phyloP scores from a whole-genome alignment of 805 yeast genomes.

The Naumovozyma baii region DNA sequence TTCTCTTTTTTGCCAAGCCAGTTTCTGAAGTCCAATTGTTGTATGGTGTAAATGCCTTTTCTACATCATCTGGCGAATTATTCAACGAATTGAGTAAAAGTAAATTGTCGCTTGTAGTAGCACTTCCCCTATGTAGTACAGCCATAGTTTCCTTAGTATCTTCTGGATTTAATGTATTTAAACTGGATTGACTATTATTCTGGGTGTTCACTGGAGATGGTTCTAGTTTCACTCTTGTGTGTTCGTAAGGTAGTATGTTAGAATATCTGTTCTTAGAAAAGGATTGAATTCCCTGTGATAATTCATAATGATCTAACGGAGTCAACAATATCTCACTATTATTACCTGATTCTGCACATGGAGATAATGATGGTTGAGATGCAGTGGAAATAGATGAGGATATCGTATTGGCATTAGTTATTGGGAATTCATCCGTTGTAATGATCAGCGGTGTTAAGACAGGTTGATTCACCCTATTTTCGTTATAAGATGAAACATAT shows the following conservation, averaged over 20 bases:
- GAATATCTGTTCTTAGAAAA: slow-evolving; percentile 77
- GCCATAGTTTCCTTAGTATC: neutral
- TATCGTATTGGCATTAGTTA: neutral
- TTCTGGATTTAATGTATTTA: neutral
- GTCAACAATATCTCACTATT: slow-evolving; percentile 16
- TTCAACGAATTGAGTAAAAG: neutral
- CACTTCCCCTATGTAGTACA: neutral
- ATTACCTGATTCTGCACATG: neutral
- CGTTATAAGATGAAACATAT: neutral
- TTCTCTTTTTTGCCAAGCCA: slow-evolving; percentile 1
- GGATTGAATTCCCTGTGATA: slow-evolving; percentile 66
- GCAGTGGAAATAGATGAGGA: slow-evolving; percentile 3
- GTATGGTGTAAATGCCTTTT: neutral
- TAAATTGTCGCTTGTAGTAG: neutral
- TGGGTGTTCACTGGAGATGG: slow-evolving; percentile 24
- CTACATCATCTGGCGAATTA: neutral
- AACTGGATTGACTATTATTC: neutral
- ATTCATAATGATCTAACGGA: slow-evolving; percentile 28
- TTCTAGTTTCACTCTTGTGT: slow-evolving; percentile 54
- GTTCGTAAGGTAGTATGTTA: slow-evolving; percentile 79
- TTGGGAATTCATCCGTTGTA: neutral
- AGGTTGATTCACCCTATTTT: neutral
- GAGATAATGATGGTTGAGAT: slow-evolving; percentile 4
- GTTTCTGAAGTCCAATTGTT: neutral
- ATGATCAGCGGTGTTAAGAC: slow-evolving; percentile 5